Conservation (phyloP, 192 early-diverging fungal species). For the Obelidium mucronatum region DNA sequence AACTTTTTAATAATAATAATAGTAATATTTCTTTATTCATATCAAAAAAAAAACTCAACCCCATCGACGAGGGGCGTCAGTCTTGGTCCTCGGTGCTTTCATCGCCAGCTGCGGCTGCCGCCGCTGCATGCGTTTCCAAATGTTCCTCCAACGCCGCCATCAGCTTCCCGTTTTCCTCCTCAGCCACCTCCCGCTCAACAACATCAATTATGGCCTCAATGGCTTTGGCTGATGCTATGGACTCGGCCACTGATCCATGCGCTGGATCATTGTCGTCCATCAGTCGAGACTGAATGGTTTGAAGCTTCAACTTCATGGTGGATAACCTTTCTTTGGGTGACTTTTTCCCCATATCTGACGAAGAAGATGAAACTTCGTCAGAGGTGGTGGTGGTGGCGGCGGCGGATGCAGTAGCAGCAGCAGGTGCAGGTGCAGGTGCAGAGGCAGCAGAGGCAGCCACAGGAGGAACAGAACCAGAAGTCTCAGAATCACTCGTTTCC, state of each 20-base stretch:
- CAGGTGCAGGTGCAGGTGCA: background rate
- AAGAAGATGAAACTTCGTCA: background rate
- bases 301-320: conserved; percentile 11
- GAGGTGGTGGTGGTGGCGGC: background rate
- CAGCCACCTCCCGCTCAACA: conserved; percentile 2
- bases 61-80: no score
- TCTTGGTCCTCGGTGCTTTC: no score
- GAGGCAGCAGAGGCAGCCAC: background rate
- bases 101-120: no score
- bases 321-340: conserved; percentile 21
- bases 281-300: conserved; percentile 17
- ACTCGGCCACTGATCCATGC: background rate
- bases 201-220: conserved; percentile 15
- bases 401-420: background rate
- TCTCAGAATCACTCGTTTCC: background rate
- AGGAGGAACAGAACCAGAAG: background rate
- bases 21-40: no score
- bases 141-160: background rate
- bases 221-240: background rate
- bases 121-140: no score
- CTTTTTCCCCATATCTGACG: background rate
- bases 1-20: no score
- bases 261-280: background rate
- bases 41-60: no score
- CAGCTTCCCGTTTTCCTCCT: conserved; percentile 13